Evolutionary conservation across 768 basidiomycete genomes (phyloP).

Genomic region (Serendipita sp.): DNA sequence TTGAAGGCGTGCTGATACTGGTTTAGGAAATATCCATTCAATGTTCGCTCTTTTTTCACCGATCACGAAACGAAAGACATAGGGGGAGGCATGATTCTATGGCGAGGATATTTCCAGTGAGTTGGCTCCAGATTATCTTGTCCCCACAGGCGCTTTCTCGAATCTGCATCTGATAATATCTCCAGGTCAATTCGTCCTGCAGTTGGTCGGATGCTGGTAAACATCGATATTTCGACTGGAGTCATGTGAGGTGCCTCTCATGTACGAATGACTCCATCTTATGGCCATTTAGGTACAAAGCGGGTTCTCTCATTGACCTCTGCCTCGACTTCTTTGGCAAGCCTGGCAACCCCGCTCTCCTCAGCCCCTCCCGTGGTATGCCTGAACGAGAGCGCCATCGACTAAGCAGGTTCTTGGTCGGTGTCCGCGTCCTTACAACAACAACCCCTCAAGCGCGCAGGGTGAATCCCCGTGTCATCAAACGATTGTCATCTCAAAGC

Average conservation of each 20-base stretch:
- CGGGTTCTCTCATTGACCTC: constrained; percentile 41
- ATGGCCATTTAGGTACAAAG: constrained; percentile 28
- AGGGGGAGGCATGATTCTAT: constrained; percentile 47
- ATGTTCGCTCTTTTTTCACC: constrained; percentile 62
- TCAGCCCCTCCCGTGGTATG: constrained; percentile 28
- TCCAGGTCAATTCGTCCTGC: constrained; percentile 47
- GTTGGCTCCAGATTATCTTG: background rate
- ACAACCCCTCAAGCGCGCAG: constrained; percentile 12
- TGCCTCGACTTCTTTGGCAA: constrained; percentile 37
- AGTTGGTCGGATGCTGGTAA: constrained; percentile 46
- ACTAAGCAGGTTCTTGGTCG: constrained; percentile 40
- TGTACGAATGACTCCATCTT: background rate
- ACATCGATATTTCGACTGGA: constrained; percentile 64
- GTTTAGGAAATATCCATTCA: constrained; percentile 41
- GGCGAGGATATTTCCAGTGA: constrained; percentile 66
- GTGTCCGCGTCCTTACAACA: constrained; percentile 34
- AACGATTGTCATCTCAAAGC: constrained; percentile 37
- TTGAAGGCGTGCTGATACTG: background rate
- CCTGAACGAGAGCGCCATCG: constrained; percentile 37
- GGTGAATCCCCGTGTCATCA: constrained; percentile 37
- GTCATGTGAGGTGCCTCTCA: constrained; percentile 30
- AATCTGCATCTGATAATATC: background rate
- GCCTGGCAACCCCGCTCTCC: constrained; percentile 17
- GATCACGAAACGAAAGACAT: constrained; percentile 32
- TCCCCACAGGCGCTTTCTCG: background rate